Percentiles rank a stretch among this genome's conserved stretches.
Conservation (phyloP, 2,329 filamentous ascomycete species). For the Lasiodiplodia sp. region DNA sequence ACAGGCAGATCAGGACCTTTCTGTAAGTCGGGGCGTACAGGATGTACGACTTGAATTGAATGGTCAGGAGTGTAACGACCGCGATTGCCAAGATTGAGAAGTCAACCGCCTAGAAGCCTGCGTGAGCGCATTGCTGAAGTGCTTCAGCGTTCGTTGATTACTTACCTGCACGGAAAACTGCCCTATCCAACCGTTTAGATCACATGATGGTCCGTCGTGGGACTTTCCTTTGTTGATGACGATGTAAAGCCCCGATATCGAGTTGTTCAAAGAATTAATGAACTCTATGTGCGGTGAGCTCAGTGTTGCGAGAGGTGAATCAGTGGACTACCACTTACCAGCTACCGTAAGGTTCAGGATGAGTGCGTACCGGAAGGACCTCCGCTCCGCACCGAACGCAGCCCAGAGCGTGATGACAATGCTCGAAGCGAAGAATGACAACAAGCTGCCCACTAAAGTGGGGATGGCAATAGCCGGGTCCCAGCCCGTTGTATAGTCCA, state of each 20-base stretch:
- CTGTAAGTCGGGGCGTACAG: conserved; percentile 39
- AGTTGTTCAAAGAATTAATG: conserved; percentile 54
- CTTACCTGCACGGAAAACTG: conserved; percentile 55
- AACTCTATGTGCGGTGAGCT: conserved; percentile 43
- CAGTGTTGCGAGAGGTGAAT: neutral
- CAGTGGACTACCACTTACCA: conserved; percentile 29
- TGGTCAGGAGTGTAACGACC: conserved; percentile 52
- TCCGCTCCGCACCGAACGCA: conserved; percentile 34
- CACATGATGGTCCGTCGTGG: conserved; percentile 45
- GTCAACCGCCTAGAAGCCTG: conserved; percentile 37
- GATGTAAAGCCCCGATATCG: conserved; percentile 51
- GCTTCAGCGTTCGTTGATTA: neutral
- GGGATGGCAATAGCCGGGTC: conserved; percentile 32
- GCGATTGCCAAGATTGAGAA: conserved; percentile 56
- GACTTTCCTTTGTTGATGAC: conserved; percentile 40
- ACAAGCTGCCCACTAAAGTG: conserved; percentile 37
- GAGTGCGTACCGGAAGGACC: conserved; percentile 38
- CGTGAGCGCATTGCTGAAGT: neutral
- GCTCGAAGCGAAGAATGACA: conserved; percentile 35
- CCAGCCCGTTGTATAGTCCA: conserved; percentile 7
- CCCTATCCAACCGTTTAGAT: conserved; percentile 54
- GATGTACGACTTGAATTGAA: conserved; percentile 47
- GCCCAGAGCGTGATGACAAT: conserved; percentile 35
- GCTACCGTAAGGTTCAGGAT: conserved; percentile 39
- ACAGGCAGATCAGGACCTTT: conserved; percentile 46